Percentiles rank a stretch among this genome's conserved stretches.
Conservation (phyloP, 108 stramenopile genomes). For the Nitzschia sp. region DNA sequence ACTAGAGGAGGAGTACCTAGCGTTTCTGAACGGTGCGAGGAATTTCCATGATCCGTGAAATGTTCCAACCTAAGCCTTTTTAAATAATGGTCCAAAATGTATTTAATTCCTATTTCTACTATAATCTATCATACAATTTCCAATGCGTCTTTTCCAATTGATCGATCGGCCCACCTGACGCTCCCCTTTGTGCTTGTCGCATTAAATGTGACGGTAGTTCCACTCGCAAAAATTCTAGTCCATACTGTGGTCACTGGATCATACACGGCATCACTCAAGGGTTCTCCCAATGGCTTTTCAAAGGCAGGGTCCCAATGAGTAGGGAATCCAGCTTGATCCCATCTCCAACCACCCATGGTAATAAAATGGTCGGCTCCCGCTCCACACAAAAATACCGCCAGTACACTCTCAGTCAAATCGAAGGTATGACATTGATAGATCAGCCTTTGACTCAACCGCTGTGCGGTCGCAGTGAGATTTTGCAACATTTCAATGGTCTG, state of each 20-base stretch:
- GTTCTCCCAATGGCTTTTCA: constrained; percentile 15
- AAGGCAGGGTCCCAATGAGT: not conserved
- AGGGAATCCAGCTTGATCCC: constrained; percentile 1
- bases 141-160: not conserved
- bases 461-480: constrained; percentile 3
- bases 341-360: not conserved
- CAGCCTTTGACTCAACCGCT: not conserved
- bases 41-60: no score
- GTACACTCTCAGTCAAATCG: not conserved
- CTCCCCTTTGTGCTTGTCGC: not conserved
- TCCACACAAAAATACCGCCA: constrained; percentile 1
- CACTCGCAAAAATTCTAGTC: not conserved
- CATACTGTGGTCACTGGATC: constrained; percentile 2
- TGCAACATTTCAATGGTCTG: constrained; percentile 79
- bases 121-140: no score
- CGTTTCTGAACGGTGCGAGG: no score
- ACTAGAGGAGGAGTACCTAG: no score
- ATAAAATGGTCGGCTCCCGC: constrained; percentile 9
- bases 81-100: no score
- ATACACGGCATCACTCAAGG: constrained; percentile 6
- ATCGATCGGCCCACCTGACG: not conserved
- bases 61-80: no score
- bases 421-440: constrained; percentile 14
- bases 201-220: not conserved
- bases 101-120: no score